A percentile compares a stretch with the other conserved stretches of the same genome.
Conservation (phyloP, 208 protist genomes). For the Acanthamoeba healyi region DNA sequence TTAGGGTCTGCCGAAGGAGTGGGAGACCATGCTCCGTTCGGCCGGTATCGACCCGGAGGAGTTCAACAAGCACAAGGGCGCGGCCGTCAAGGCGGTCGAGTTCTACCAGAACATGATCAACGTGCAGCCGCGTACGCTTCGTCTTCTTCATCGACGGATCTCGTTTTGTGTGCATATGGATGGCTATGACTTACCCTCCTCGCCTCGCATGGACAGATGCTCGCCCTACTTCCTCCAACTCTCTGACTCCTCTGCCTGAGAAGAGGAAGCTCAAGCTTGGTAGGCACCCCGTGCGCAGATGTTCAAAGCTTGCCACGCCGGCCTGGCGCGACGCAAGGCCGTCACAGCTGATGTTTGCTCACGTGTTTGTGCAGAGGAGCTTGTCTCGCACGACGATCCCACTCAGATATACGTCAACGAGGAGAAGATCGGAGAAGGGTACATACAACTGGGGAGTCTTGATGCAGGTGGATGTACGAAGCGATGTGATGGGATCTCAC, state of each 20-base stretch:
- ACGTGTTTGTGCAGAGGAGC: constrained; percentile 2
- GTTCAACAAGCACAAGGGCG: constrained; percentile 51
- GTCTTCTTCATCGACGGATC: too few species aligned
- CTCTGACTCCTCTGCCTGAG: neutral
- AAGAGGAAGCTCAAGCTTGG: constrained; percentile 37
- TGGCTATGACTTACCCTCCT: neutral
- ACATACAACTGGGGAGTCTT: neutral
- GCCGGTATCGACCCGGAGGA: constrained; percentile 74
- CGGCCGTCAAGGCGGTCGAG: constrained; percentile 30
- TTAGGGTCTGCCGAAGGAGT: constrained; percentile 84
- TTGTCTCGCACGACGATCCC: constrained; percentile 76
- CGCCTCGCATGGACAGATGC: neutral
- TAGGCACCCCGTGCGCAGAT: too few species aligned
- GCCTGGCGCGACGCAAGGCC: too few species aligned
- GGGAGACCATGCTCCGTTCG: constrained; percentile 83
- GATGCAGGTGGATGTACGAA: too few species aligned
- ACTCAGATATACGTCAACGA: constrained; percentile 81
- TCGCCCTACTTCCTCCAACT: neutral
- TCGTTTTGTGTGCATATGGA: too few species aligned
- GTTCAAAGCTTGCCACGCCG: too few species aligned
- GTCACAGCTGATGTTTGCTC: neutral
- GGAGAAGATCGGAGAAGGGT: constrained; percentile 87
- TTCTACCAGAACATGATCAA: constrained; percentile 55
- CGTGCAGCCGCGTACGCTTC: neutral
- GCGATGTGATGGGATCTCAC: too few species aligned